Evolutionary conservation across 345 rosid species (phyloP).

Genomic region (Euphorbia tirucalli): DNA sequence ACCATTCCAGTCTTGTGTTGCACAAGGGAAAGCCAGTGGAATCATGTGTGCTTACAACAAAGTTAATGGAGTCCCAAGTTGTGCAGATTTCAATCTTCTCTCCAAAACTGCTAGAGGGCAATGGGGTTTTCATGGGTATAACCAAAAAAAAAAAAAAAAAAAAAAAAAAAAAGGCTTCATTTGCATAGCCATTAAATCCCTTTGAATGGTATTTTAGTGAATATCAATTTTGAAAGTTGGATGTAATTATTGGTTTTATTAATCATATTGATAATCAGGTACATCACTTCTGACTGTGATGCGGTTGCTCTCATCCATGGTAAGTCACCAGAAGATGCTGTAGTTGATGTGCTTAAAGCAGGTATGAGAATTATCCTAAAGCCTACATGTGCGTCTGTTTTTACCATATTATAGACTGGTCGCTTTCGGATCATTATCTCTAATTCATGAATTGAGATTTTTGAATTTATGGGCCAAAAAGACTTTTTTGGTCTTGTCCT

Average conservation of each 20-base stretch:
- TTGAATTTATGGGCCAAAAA: no score
- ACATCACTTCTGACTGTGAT: conserved; percentile 86
- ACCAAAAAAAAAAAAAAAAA: no score
- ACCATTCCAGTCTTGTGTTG: conserved; percentile 27
- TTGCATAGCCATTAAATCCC: background rate
- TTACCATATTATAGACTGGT: background rate
- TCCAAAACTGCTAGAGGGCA: conserved; percentile 43
- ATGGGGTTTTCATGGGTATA: conserved; percentile 68
- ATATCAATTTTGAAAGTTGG: background rate
- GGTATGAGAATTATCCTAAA: conserved; percentile 35
- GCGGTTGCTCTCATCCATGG: conserved; percentile 67
- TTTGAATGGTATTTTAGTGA: background rate
- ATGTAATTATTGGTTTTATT: conserved; percentile 10
- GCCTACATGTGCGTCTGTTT: conserved; percentile 21
- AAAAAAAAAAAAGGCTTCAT: background rate
- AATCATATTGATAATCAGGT: conserved; percentile 41
- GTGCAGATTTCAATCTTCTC: conserved; percentile 27
- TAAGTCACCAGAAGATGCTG: conserved; percentile 81
- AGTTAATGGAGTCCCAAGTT: conserved; percentile 31
- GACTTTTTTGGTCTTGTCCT: no score
- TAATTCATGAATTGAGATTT: background rate
- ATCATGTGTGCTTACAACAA: conserved; percentile 31
- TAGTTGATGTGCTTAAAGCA: conserved; percentile 72
- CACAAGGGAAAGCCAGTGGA: conserved; percentile 30
- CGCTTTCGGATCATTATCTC: background rate